phyloP scores from a whole-genome alignment of 1,284 basidiomycete genomes.

The Papiliotrema nemorosa region DNA sequence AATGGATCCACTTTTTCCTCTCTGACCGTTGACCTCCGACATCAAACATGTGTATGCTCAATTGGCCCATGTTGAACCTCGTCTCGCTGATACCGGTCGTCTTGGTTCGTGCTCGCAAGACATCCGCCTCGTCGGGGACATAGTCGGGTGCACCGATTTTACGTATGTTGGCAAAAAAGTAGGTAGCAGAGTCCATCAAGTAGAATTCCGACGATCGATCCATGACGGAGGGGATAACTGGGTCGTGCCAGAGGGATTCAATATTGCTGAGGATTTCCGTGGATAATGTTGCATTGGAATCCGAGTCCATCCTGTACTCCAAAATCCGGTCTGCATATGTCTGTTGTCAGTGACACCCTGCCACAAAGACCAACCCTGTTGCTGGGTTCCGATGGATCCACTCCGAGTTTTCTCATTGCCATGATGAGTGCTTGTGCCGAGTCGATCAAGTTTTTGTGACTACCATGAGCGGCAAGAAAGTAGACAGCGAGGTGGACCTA shows the following conservation, averaged over 20 bases:
- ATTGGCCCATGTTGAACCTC: constrained; percentile 54
- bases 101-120: constrained; percentile 83
- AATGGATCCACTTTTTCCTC: constrained; percentile 92
- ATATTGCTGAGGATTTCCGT: constrained; percentile 68
- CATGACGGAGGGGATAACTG: constrained; percentile 79
- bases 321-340: constrained; percentile 53
- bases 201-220: constrained; percentile 88
- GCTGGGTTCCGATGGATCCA: constrained; percentile 71
- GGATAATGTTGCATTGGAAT: constrained; percentile 47
- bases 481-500: constrained; percentile 18
- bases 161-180: constrained; percentile 83
- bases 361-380: constrained; percentile 59
- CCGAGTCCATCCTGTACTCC: constrained; percentile 52
- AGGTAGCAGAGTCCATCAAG: constrained; percentile 90
- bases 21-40: constrained; percentile 91
- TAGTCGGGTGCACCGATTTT: constrained; percentile 78
- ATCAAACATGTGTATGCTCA: constrained; percentile 74
- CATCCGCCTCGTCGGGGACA: constrained; percentile 82
- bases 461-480: constrained; percentile 6
- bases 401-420: constrained; percentile 83
- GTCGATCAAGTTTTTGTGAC: constrained; percentile 68
- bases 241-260: constrained; percentile 83
- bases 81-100: constrained; percentile 93
- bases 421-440: constrained; percentile 83
- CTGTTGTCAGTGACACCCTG: constrained; percentile 18